Evolutionary conservation across 2,329 filamentous ascomycete genomes (phyloP), one percentile per base, ranked within the genome.

Genomic region (Colletotrichum cordylinicola): DNA sequence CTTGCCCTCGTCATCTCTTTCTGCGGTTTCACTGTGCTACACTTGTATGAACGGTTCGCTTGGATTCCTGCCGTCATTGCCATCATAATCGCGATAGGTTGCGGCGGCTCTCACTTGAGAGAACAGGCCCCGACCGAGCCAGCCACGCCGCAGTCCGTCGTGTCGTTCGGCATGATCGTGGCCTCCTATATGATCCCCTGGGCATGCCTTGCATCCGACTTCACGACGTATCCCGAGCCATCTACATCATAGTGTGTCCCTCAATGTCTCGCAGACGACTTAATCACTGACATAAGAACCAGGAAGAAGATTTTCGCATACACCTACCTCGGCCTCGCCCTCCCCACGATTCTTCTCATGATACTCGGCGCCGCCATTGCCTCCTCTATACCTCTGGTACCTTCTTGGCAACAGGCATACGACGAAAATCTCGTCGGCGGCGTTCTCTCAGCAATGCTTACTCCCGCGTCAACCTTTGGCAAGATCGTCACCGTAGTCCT

Each of bases 141-240:
- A 5, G 81, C 89, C 0, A 86, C 86, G 2, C 87, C 90, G 1
- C 81, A 84, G 2, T 82, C 85, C 9, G 82, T 92, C 2, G 80
- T 93, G 4, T 89, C 86, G 27, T 93, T 91, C 77, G 91, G 87
- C 60, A 91, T 91, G 83, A 87, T 93, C 65, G 88, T 93, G 5
- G 91, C 92, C 1, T 90, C 90, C 0, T 93, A 92, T 80, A 90
- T 93, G 86, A 87, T 94, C 3, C 91, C 92, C 0, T 94, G 90
- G 87, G 90, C 88, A 7, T 88, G 87, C 3, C 84, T 93, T 29
- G 87, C 90, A 1, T 91, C 90, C 21, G 91, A 93, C 80, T 89
- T 93, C 72, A 90, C 90, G 0, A 91, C 91, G 0, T 93, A 93
- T 79, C 87, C 92, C 70, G 86, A 90, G 70, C 89, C 89, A 5